phyloP scores from a whole-genome alignment of 176 grass and related monocot species.

The Urochloa ruziziensis region DNA sequence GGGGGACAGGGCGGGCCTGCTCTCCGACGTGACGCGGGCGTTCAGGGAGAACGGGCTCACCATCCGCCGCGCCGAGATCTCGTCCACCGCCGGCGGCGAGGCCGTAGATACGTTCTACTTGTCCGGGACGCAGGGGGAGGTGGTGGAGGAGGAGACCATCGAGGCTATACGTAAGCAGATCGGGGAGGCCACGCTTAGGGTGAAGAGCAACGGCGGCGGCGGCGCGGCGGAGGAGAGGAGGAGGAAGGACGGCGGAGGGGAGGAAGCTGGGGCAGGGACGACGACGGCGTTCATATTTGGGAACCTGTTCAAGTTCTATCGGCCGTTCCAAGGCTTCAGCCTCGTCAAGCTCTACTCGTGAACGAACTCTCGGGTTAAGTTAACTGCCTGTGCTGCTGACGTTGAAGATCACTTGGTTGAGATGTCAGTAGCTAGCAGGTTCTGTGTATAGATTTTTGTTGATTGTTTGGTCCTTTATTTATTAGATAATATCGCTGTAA shows the following conservation, averaged over 20 bases:
- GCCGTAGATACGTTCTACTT: constrained; percentile 81
- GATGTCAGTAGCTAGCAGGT: not conserved
- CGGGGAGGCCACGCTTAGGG: constrained; percentile 51
- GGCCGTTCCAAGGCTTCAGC: constrained; percentile 55
- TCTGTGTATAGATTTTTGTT: not conserved
- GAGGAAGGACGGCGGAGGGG: not conserved
- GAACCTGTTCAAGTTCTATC: constrained; percentile 70
- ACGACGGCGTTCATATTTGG: constrained; percentile 72
- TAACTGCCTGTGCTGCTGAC: too few relatives aligned
- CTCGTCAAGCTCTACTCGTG: constrained; percentile 67
- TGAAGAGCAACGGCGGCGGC: constrained; percentile 54
- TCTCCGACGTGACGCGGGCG: constrained; percentile 77
- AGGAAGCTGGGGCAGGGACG: too few relatives aligned
- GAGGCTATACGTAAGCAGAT: constrained; percentile 61
- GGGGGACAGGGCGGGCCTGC: constrained; percentile 53
- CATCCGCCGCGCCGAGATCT: constrained; percentile 77
- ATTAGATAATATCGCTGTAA: constrained; percentile 28
- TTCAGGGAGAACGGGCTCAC: constrained; percentile 89
- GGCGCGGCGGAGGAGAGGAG: not conserved
- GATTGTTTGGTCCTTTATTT: not conserved
- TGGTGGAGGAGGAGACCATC: constrained; percentile 68
- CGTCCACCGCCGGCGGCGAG: constrained; percentile 50
- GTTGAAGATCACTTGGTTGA: not conserved
- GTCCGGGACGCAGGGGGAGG: constrained; percentile 55
- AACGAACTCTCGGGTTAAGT: too few relatives aligned